These are phyloP conservation scores for Warburgia ugandensis DNA, from an alignment of 164 flowering plant species.

Conservation along the genomic window DNA sequence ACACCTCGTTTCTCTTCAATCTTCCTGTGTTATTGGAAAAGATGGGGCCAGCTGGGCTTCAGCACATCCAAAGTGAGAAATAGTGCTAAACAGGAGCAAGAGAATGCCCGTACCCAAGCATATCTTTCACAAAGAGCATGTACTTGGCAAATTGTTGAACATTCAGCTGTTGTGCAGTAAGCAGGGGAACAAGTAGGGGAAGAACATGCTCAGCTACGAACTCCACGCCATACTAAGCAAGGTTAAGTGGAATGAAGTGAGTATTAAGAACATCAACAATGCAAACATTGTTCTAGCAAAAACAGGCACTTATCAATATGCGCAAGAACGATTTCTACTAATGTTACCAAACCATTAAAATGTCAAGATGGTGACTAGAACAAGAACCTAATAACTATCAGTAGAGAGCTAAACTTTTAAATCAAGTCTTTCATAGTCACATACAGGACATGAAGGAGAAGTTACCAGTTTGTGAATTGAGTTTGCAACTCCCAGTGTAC, in stretches of 20 bases:
- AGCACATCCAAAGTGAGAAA: background rate
- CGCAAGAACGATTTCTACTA: too few relatives aligned
- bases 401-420: too few relatives aligned
- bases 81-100: background rate
- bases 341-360: too few relatives aligned
- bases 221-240: conserved; percentile 81
- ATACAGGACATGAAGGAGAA: too few relatives aligned
- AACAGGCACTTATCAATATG: too few relatives aligned
- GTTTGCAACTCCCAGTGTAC: conserved; percentile 86
- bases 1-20: conserved; percentile 94
- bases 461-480: conserved; percentile 81
- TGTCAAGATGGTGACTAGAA: too few relatives aligned
- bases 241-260: background rate
- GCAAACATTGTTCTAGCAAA: too few relatives aligned
- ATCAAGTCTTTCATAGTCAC: too few relatives aligned
- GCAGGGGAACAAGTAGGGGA: conserved; percentile 74
- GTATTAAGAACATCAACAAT: too few relatives aligned
- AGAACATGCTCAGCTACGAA: conserved; percentile 87
- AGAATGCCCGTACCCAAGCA: conserved; percentile 61
- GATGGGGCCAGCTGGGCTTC: background rate
- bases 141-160: conserved; percentile 98
- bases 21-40: conserved; percentile 60
- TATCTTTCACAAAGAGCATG: conserved; percentile 87
- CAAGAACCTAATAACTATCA: too few relatives aligned
- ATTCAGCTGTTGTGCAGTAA: conserved; percentile 77